Base-by-base conservation (phyloP, 495 filamentous ascomycete genomes). In the Stereocaulon alpinum region DNA sequence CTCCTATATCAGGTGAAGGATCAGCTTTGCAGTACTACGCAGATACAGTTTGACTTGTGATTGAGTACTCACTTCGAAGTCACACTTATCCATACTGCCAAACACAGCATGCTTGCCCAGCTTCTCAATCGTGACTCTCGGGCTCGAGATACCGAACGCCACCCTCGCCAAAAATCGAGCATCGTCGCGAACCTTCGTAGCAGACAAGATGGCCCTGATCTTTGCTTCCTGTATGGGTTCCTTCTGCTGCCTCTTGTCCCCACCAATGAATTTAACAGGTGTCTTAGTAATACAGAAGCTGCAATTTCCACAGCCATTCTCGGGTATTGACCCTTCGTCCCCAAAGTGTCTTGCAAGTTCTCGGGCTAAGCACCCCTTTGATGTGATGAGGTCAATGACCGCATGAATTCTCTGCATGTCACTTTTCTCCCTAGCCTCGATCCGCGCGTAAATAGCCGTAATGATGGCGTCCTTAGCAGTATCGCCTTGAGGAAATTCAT, bases 71-170 rank as follows among this genome's bases (percentile, higher is more conserved):
- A 78, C 76, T 65, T 75, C 69, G 58, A 81, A 81, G 40, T 71
- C 68, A 53, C 78, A 77, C 53, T 74, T 64, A n/a, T 59, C 70
- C 69, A 83, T 70, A 4, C 76, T 77, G 10, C 73, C 74, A 67
- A 82, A 84, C 2, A 76, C 69, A 0, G 17, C 11, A 14, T 63
- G 58, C 29, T 66, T 74, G 15, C 73, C 69, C 24, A 81, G 63
- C 59, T 74, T 79, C 58, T 77, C 63, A 24, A 58, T 45, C 4
- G 65, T 68, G 0, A 77, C 67, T 24, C 80, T 65, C 0, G 82
- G 81, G 62, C 79, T 83, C 47, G 68, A 67, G 49, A 85, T 81
- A 0, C 82, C 82, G 66, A 82, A 83, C 2, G 79, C 82, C 9
- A 84, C 63, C 22, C 74, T 68, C 0, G 82, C 77, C 12, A 85